Percentiles rank a stretch among this genome's conserved stretches.
Evolutionary conservation across 495 filamentous ascomycete genomes (phyloP).

Genomic region (Talaromyces proteolyticus): DNA sequence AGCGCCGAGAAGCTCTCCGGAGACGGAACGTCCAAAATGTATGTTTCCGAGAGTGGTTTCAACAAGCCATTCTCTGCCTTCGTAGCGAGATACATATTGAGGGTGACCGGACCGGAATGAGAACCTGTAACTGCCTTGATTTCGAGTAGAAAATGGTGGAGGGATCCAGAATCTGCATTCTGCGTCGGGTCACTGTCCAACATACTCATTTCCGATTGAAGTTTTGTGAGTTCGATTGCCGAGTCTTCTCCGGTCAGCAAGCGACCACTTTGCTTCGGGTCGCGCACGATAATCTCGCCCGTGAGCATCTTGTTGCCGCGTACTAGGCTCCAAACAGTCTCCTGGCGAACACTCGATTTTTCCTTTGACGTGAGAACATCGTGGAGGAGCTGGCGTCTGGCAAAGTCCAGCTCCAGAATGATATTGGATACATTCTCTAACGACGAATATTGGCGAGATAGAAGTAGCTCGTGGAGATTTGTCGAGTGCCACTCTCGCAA

Average conservation of each 20-base stretch:
- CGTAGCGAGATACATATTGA: slow-evolving; percentile 75
- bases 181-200: slow-evolving; percentile 69
- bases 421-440: slow-evolving; percentile 77
- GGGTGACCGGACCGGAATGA: slow-evolving; percentile 61
- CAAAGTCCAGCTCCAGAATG: slow-evolving; percentile 72
- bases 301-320: slow-evolving; percentile 87
- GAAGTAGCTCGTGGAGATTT: slow-evolving; percentile 88
- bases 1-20: slow-evolving; percentile 57
- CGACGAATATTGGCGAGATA: slow-evolving; percentile 70
- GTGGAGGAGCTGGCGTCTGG: slow-evolving; percentile 84
- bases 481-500: slow-evolving; percentile 97
- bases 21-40: slow-evolving; percentile 70
- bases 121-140: slow-evolving; percentile 73
- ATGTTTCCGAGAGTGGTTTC: slow-evolving; percentile 74
- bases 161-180: slow-evolving; percentile 59
- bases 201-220: slow-evolving; percentile 95
- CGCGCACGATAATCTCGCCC: slow-evolving; percentile 88
- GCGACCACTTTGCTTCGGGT: slow-evolving; percentile 74
- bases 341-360: slow-evolving; percentile 66
- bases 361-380: slow-evolving; percentile 86
- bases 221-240: slow-evolving; percentile 79
- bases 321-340: slow-evolving; percentile 92
- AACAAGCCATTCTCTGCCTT: slow-evolving; percentile 55
- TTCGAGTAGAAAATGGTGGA: slow-evolving; percentile 83
- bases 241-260: slow-evolving; percentile 90